Evolutionary conservation across 352 stramenopile species (phyloP).

Genomic region (Halophytophthora polymorphica): DNA sequence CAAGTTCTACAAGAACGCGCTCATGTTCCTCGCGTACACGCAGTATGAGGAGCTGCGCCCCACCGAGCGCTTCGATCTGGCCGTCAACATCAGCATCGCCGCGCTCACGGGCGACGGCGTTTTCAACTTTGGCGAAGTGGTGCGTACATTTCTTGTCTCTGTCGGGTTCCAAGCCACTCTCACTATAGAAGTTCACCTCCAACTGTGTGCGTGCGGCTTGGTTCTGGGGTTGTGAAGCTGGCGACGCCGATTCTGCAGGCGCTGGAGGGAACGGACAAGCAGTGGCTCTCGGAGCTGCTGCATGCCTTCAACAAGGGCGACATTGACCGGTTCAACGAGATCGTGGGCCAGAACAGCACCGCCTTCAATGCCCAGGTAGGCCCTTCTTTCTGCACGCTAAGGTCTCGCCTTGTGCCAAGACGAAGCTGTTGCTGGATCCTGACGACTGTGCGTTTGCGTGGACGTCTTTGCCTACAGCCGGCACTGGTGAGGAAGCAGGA

Average conservation of each 20-base stretch:
- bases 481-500: constrained; percentile 92
- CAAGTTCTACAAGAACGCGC: constrained; percentile 95
- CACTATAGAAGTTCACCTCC: not conserved
- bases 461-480: constrained; percentile 56
- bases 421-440: no score
- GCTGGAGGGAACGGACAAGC: constrained; percentile 88
- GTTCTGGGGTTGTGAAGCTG: constrained; percentile 40
- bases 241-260: constrained; percentile 91
- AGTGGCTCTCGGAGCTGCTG: constrained; percentile 94
- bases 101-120: constrained; percentile 96
- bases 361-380: constrained; percentile 74
- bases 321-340: constrained; percentile 93
- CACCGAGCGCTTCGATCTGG: constrained; percentile 83
- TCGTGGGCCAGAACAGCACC: constrained; percentile 68
- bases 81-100: constrained; percentile 94
- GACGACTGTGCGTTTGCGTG: not conserved
- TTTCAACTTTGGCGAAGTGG: constrained; percentile 98
- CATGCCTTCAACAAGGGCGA: constrained; percentile 94
- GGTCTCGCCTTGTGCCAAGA: not conserved
- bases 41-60: constrained; percentile 86
- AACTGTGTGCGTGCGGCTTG: no score
- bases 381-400: not conserved
- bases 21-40: constrained; percentile 97
- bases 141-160: constrained; percentile 25
- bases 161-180: no score